These are phyloP conservation scores for Fraxinus platypoda DNA, from an alignment of 305 asterid species.

Conservation along the genomic window DNA sequence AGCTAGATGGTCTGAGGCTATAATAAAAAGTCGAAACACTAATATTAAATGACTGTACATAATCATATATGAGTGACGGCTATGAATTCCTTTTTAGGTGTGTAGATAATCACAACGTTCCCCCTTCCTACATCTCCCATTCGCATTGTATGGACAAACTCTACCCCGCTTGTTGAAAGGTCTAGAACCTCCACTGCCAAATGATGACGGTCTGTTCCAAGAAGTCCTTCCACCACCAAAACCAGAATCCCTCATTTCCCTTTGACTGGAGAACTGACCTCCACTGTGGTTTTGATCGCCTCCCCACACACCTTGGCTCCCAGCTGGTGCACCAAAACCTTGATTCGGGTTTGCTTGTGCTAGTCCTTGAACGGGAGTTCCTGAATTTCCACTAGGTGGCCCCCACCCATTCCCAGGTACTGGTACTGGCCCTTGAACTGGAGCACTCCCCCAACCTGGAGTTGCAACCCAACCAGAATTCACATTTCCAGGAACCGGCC, in stretches of 20 bases:
- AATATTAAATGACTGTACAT: slow-evolving; percentile 33
- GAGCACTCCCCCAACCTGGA: slow-evolving; percentile 61
- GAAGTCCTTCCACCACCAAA: slow-evolving; percentile 51
- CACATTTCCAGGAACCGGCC: slow-evolving; percentile 40
- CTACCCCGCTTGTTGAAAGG: slow-evolving; percentile 31
- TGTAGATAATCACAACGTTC: slow-evolving; percentile 67
- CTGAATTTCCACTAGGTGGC: slow-evolving; percentile 47
- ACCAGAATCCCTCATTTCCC: slow-evolving; percentile 21
- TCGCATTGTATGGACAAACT: slow-evolving; percentile 61
- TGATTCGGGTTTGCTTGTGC: slow-evolving; percentile 50
- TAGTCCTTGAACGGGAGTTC: slow-evolving; percentile 41
- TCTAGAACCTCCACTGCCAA: slow-evolving; percentile 38
- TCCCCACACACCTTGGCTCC: slow-evolving; percentile 50
- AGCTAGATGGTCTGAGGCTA: not conserved
- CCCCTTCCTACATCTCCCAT: slow-evolving; percentile 78
- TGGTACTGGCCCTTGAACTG: slow-evolving; percentile 42
- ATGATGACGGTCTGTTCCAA: slow-evolving; percentile 68
- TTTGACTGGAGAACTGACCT: slow-evolving; percentile 45
- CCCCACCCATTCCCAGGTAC: slow-evolving; percentile 49
- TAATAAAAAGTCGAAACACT: not conserved
- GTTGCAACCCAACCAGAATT: slow-evolving; percentile 23
- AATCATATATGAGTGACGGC: slow-evolving; percentile 26
- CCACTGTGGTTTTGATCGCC: slow-evolving; percentile 46
- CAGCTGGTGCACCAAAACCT: slow-evolving; percentile 52
- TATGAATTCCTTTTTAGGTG: slow-evolving; percentile 17